A percentile compares a stretch with the other conserved stretches of the same genome.
phyloP scores from a whole-genome alignment of 1,284 basidiomycete genomes.

The Mycena citricolor region DNA sequence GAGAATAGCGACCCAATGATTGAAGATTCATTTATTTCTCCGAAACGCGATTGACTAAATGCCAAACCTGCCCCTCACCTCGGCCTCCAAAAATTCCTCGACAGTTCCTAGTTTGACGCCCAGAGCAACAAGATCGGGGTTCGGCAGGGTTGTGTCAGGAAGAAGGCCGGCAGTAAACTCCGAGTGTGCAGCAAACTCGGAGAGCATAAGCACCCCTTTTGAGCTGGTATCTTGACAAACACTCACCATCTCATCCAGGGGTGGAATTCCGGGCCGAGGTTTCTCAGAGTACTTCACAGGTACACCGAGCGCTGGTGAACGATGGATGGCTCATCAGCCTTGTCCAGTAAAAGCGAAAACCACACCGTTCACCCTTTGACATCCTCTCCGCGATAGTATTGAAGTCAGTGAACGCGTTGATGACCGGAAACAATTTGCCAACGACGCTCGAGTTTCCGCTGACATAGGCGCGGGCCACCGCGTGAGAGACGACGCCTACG shows the following conservation, averaged over 20 bases:
- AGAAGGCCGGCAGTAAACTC: constrained; percentile 5
- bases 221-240: neutral
- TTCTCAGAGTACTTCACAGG: constrained; percentile 3
- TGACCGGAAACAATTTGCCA: constrained; percentile 6
- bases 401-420: neutral
- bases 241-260: constrained; percentile 11
- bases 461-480: constrained; percentile 7
- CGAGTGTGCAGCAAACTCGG: neutral
- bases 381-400: constrained; percentile 5
- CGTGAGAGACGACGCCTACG: constrained; percentile 4
- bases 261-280: neutral
- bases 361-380: constrained; percentile 8
- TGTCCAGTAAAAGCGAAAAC: neutral
- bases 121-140: constrained; percentile 6
- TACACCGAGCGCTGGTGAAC: constrained; percentile 6
- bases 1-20: no score
- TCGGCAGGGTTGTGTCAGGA: neutral
- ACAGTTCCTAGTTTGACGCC: constrained; percentile 6
- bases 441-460: constrained; percentile 3
- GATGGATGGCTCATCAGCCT: no score
- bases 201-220: no score
- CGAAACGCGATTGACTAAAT: no score
- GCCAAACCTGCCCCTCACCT: constrained; percentile 3
- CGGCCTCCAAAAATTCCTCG: constrained; percentile 8
- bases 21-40: no score